Percentiles rank a stretch among this genome's conserved stretches.
Evolutionary conservation across 768 basidiomycete genomes (phyloP).

Genomic region (Scleroderma bovista): DNA sequence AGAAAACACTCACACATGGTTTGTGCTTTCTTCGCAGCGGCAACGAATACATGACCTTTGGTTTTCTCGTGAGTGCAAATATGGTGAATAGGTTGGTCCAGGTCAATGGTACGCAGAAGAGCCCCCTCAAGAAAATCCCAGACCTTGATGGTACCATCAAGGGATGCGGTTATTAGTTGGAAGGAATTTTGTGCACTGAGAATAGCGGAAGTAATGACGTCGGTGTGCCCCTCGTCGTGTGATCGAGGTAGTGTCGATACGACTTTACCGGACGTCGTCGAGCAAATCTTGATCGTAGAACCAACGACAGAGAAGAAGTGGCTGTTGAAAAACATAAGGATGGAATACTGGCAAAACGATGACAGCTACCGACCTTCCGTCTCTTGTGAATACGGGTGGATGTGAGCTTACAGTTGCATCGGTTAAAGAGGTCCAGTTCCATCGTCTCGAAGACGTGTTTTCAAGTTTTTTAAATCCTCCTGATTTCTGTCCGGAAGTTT

Average conservation of each 20-base stretch:
- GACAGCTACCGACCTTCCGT: constrained; percentile 61
- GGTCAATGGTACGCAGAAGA: constrained; percentile 67
- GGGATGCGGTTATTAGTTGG: constrained; percentile 81
- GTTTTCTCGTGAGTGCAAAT: constrained; percentile 67
- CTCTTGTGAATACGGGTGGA: constrained; percentile 79
- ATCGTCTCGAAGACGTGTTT: constrained; percentile 13
- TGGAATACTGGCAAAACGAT: constrained; percentile 3
- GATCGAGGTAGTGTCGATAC: constrained; percentile 75
- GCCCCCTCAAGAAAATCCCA: constrained; percentile 93
- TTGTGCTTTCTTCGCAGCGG: constrained; percentile 48
- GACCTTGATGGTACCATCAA: constrained; percentile 78
- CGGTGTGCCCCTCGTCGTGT: constrained; percentile 34
- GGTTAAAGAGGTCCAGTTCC: constrained; percentile 67
- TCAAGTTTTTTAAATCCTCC: background rate
- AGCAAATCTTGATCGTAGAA: constrained; percentile 80
- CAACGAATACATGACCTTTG: constrained; percentile 66
- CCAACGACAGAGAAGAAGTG: constrained; percentile 88
- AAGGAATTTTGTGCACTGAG: constrained; percentile 84
- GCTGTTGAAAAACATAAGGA: constrained; percentile 34
- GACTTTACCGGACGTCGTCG: constrained; percentile 69
- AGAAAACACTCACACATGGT: constrained; percentile 11
- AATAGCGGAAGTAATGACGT: constrained; percentile 64
- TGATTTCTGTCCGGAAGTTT: constrained; percentile 12
- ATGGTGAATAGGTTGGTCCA: constrained; percentile 64
- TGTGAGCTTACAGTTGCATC: constrained; percentile 59